Conservation (phyloP, 176 grass and related monocot species). For the Oryza punctata region DNA sequence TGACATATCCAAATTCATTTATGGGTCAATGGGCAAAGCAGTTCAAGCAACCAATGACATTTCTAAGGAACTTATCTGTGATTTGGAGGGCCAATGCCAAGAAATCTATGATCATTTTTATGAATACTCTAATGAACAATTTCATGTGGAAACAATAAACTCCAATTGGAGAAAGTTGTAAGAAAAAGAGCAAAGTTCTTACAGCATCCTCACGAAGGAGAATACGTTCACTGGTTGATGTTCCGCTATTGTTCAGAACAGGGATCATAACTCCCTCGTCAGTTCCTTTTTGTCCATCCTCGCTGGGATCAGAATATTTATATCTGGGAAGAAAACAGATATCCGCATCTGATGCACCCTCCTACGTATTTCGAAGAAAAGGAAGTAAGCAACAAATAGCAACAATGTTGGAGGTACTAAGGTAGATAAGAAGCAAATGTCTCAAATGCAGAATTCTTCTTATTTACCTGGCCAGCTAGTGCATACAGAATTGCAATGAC, state of each 20-base stretch:
- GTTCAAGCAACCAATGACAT: background rate
- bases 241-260: constrained; percentile 68
- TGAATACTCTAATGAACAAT: background rate
- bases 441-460: background rate
- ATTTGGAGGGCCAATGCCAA: background rate
- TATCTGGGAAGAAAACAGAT: constrained; percentile 87
- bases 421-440: background rate
- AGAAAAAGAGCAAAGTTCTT: constrained; percentile 37
- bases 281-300: constrained; percentile 52
- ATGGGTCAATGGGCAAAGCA: background rate
- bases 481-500: constrained; percentile 95
- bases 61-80: background rate
- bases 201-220: constrained; percentile 86
- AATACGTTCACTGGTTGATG: constrained; percentile 69
- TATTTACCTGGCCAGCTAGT: constrained; percentile 78
- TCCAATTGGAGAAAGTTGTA: background rate
- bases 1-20: background rate
- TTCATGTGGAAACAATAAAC: background rate
- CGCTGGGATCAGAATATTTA: constrained; percentile 63
- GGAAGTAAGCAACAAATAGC: background rate
- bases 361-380: constrained; percentile 48
- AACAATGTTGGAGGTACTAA: background rate
- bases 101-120: background rate
- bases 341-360: constrained; percentile 94
- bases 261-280: constrained; percentile 93